Conservation (phyloP, 2,329 filamentous ascomycete species). For the Lasiodiplodia gonubiensis region DNA sequence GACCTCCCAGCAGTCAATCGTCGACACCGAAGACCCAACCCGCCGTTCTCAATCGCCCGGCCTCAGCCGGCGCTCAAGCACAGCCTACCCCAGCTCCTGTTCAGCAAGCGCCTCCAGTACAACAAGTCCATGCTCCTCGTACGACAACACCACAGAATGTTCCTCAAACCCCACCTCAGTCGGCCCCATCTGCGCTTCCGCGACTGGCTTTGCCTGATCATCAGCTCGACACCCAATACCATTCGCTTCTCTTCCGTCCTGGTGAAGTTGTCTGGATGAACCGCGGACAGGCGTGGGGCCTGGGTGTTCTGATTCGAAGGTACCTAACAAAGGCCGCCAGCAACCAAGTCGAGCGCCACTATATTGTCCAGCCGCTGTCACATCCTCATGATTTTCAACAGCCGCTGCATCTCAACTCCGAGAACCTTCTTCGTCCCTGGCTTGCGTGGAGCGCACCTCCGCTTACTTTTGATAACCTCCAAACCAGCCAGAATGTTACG, state of each 20-base stretch:
- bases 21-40: constrained; percentile 28
- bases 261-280: constrained; percentile 65
- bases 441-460: constrained; percentile 62
- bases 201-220: constrained; percentile 53
- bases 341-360: constrained; percentile 40
- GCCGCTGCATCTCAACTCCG: constrained; percentile 51
- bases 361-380: constrained; percentile 57
- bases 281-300: constrained; percentile 58
- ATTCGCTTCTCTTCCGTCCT: constrained; percentile 57
- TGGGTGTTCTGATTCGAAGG: constrained; percentile 58
- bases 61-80: background rate
- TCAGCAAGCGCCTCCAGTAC: constrained; percentile 8
- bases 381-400: constrained; percentile 50
- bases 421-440: constrained; percentile 60
- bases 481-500: constrained; percentile 45
- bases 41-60: background rate
- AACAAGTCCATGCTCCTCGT: background rate
- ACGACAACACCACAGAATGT: constrained; percentile 1
- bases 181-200: background rate
- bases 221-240: constrained; percentile 54
- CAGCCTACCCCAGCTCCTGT: background rate
- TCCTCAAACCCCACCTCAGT: background rate
- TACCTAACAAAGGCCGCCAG: constrained; percentile 45
- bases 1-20: constrained; percentile 11
- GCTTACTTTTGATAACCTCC: constrained; percentile 55